Evolutionary conservation across 352 stramenopile genomes (phyloP).

Genomic region (Pythium vanterpoolii): DNA sequence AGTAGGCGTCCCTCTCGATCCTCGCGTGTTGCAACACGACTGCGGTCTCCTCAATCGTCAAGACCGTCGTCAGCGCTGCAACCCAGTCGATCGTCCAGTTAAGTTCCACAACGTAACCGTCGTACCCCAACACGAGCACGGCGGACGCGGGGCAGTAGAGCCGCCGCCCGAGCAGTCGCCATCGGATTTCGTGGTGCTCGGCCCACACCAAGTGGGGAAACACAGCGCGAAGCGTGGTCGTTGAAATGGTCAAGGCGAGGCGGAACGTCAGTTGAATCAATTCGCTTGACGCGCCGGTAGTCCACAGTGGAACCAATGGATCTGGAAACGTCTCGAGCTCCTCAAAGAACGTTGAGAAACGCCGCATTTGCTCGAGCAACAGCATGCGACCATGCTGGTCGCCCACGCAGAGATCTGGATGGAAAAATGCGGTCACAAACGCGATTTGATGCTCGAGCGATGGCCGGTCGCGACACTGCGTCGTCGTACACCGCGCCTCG

Average conservation of each 20-base stretch:
- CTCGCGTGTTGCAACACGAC: conserved; percentile 6
- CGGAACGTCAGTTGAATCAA: neutral
- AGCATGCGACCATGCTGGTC: neutral
- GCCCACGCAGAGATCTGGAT: neutral
- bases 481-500: neutral
- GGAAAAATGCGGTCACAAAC: conserved; percentile 7
- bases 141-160: neutral
- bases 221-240: neutral
- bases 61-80: neutral
- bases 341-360: conserved; percentile 12
- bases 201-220: conserved; percentile 12
- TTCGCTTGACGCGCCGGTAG: neutral
- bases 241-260: conserved; percentile 1
- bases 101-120: neutral
- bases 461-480: neutral
- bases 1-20: conserved; percentile 3
- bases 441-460: conserved; percentile 7
- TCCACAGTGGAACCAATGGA: neutral
- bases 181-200: conserved; percentile 2
- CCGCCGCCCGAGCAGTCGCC: conserved; percentile 11
- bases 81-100: conserved; percentile 16
- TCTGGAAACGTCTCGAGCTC: neutral
- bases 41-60: conserved; percentile 21
- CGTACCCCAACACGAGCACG: conserved; percentile 1
- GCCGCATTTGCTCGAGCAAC: conserved; percentile 11